Evolutionary conservation across 1,139 yeast genomes (phyloP).

Genomic region (Yamadazyma membranifaciens): DNA sequence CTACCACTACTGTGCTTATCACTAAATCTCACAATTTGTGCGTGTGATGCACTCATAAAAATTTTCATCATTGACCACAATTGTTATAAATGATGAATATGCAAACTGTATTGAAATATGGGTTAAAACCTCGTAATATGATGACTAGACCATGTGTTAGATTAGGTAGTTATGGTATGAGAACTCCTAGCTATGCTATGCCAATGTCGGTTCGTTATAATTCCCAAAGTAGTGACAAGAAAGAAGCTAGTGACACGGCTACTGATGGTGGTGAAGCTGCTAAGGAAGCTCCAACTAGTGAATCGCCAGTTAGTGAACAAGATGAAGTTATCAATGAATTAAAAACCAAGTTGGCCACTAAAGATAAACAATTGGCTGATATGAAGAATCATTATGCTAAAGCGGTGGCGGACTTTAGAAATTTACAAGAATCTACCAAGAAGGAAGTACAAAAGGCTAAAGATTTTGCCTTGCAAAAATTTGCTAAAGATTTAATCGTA

Average conservation of each 20-base stretch:
- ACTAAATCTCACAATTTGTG: not conserved
- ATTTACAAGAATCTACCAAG: constrained; percentile 86
- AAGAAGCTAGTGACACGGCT: not conserved
- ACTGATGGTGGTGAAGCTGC: constrained; percentile 6
- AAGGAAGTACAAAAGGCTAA: constrained; percentile 83
- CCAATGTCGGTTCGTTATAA: constrained; percentile 10
- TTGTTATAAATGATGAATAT: not conserved
- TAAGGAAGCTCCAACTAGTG: too few relatives aligned
- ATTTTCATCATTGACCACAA: not conserved
- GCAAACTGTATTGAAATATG: constrained; percentile 1
- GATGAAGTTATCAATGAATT: constrained; percentile 37
- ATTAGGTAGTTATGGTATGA: not conserved
- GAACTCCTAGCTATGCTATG: too few relatives aligned
- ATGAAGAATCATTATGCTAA: constrained; percentile 81
- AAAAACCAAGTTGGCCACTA: constrained; percentile 55
- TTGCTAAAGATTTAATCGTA: constrained; percentile 87
- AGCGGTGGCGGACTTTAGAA: constrained; percentile 90
- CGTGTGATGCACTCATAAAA: not conserved
- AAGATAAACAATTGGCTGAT: constrained; percentile 79
- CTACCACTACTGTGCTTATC: not conserved
- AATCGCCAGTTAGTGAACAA: too few relatives aligned
- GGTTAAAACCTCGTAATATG: not conserved
- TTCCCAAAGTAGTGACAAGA: constrained; percentile 6
- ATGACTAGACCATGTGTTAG: not conserved
- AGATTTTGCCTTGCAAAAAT: constrained; percentile 90